Evolutionary conservation across 2,329 filamentous ascomycete species (phyloP).

Genomic region (Monosporascus sp.): DNA sequence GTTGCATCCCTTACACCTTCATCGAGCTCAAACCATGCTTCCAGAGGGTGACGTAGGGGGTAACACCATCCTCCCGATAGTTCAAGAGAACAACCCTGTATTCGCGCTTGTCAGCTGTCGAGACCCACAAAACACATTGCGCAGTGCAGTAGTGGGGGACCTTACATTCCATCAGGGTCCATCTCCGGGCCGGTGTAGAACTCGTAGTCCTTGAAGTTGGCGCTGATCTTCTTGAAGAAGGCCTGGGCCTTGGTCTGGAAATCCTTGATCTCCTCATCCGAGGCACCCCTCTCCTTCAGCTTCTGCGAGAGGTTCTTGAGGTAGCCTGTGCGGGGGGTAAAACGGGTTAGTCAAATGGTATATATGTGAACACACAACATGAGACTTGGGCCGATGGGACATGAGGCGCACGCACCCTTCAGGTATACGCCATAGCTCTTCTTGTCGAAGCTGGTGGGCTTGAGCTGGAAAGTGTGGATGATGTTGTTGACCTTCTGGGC

Average conservation of each 20-base stretch:
- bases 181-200: slow-evolving; percentile 90
- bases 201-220: slow-evolving; percentile 93
- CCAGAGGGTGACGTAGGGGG: slow-evolving; percentile 86
- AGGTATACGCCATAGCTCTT: slow-evolving; percentile 77
- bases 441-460: slow-evolving; percentile 78
- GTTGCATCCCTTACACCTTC: slow-evolving; percentile 69
- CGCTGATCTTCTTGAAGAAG: slow-evolving; percentile 74
- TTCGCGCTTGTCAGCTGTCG: background rate
- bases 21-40: slow-evolving; percentile 85
- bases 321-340: slow-evolving; percentile 54
- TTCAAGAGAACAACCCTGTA: slow-evolving; percentile 82
- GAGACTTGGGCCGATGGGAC: background rate
- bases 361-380: slow-evolving; percentile 1
- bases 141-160: slow-evolving; percentile 16
- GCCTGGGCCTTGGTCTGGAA: slow-evolving; percentile 73
- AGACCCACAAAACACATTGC: slow-evolving; percentile 5
- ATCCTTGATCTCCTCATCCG: slow-evolving; percentile 62
- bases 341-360: background rate
- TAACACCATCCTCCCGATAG: slow-evolving; percentile 94
- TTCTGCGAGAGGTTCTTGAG: slow-evolving; percentile 80
- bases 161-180: slow-evolving; percentile 90
- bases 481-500: slow-evolving; percentile 83
- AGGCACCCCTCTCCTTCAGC: slow-evolving; percentile 57
- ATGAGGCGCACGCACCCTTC: slow-evolving; percentile 58
- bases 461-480: slow-evolving; percentile 84